These are phyloP conservation scores for Hansenula sp. DNA, from an alignment of 1,139 yeast species.

Conservation along the genomic window DNA sequence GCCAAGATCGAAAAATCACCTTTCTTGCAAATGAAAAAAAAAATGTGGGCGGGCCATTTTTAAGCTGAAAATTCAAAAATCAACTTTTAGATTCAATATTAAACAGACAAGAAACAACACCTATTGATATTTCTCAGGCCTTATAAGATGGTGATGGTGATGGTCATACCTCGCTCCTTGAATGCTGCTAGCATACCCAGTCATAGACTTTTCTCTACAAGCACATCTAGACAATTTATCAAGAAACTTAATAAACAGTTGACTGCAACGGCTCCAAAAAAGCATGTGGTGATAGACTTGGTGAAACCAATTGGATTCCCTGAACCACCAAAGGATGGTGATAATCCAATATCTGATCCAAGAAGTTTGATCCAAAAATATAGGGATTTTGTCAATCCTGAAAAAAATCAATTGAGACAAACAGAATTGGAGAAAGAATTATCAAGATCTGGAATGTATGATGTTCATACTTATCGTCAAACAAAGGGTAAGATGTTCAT, in stretches of 20 bases:
- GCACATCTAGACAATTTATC: conserved; percentile 31
- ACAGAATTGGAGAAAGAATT: conserved; percentile 72
- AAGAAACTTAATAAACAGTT: conserved; percentile 34
- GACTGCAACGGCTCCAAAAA: conserved; percentile 31
- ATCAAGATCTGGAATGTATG: conserved; percentile 83
- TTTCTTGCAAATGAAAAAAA: conserved; percentile 30
- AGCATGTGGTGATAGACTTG: conserved; percentile 32
- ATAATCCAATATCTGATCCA: conserved; percentile 31
- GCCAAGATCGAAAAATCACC: conserved; percentile 11
- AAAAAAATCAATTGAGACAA: conserved; percentile 48
- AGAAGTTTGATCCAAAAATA: conserved; percentile 34
- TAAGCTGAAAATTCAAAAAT: background rate
- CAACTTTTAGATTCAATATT: background rate
- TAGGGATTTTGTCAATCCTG: conserved; percentile 43
- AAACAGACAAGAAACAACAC: no score
- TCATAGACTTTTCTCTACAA: conserved; percentile 33
- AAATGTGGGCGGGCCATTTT: conserved; percentile 8
- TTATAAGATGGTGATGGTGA: background rate
- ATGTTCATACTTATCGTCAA: conserved; percentile 71
- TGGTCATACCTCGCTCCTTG: background rate
- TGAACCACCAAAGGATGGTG: conserved; percentile 32
- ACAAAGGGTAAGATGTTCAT: conserved; percentile 82
- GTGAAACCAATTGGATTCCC: conserved; percentile 42
- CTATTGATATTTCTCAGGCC: no score
- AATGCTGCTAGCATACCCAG: conserved; percentile 22